Evolutionary conservation across 2,329 filamentous ascomycete genomes (phyloP), one percentile per base, ranked within the genome.

Genomic region (Amesomyces nigricolor): DNA sequence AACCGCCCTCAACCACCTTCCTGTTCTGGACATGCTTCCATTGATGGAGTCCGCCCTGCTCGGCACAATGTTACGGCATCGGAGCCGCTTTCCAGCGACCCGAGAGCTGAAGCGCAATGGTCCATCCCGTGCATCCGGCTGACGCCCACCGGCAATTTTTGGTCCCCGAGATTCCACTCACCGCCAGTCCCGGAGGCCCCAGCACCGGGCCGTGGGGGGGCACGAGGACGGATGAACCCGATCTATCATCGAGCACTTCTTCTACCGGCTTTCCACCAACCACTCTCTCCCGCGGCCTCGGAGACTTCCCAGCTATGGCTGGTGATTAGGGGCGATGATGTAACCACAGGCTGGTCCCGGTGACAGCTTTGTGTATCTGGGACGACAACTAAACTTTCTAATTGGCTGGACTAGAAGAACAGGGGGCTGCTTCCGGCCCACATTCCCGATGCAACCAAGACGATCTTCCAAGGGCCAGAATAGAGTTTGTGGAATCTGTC

Each of bases 401-500:
- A 54, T 54, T 45, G 30, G 52, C n/a, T n/a, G 2, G 16, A 39
- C 19, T 6, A 10, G 19, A n/a, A 22, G 19, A 39, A 14, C 39
- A 49, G 26, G 43, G 48, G 40, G 37, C 3, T 35, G 16, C 42
- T 10, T 35, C 45, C 32, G 48, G 44, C 38, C 51, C 51, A 44
- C 47, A 37, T 11, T 44, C 38, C 32, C 44, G 29, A 55, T 58
- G 57, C 26, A 51, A 52, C 56, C 47, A 46, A 56, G 57, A 38
- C 42, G 50, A 52, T 54, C 51, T 57, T 46, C 49, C 53, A 47
- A 14, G 7, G 19, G 39, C 37, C 35, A 51, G 59, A 59, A 62
- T 60, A 63, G 56, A 61, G 58, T 61, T 63, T 58, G 51, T 46
- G 51, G 58, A 57, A 62, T 63, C 57, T 55, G 61, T 61, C 62